Base-by-base conservation (phyloP, 2,329 filamentous ascomycete species). In the Coniochaeta ligniaria region DNA sequence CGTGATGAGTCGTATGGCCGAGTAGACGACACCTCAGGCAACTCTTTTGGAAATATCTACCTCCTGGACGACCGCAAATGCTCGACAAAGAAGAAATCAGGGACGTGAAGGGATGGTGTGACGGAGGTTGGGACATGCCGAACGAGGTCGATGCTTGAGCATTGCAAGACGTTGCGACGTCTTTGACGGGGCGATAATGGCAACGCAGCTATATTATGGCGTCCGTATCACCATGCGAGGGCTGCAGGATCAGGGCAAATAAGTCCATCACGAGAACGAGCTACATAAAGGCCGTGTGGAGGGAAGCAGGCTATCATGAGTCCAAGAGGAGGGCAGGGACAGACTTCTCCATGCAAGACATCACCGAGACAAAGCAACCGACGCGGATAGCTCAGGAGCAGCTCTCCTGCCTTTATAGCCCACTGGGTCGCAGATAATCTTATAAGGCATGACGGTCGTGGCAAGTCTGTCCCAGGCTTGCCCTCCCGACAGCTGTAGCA, bases 401-500 rank as follows among this genome's bases (percentile, higher is more conserved):
- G 47, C 56, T 63, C 64, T 68, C 64, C 67, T 74, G 70, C 72
- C 71, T 67, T 66, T 69, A 72, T 77, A 76, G 74, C 73, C 74
- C 71, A 70, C 35, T n/a, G 17, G 38, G 35, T 70, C 71, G 70
- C 70, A 72, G 70, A 75, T 75, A 73, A 72, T 73, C 74, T 74
- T 76, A 74, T 73, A 73, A 71, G 72, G 69, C 68, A 66, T 68
- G 67, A 66, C 65, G 66, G 71, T 66, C 68, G 31, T 66, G 54
- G 68, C 63, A 64, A 63, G 66, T 75, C 68, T 24, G 22, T 56
- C 47, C 58, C n/a, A 55, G 28, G 20, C 41, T n/a, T 57, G 33
- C 67, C 69, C 75, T 71, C 61, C 59, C 57, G 72, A 63, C 67
- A 71, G 77, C 75, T 76, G 77, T 78, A 78, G 74, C 75, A 77